Evolutionary conservation across 2,329 filamentous ascomycete genomes (phyloP).

Genomic region (Dryadomyces quercivorus): DNA sequence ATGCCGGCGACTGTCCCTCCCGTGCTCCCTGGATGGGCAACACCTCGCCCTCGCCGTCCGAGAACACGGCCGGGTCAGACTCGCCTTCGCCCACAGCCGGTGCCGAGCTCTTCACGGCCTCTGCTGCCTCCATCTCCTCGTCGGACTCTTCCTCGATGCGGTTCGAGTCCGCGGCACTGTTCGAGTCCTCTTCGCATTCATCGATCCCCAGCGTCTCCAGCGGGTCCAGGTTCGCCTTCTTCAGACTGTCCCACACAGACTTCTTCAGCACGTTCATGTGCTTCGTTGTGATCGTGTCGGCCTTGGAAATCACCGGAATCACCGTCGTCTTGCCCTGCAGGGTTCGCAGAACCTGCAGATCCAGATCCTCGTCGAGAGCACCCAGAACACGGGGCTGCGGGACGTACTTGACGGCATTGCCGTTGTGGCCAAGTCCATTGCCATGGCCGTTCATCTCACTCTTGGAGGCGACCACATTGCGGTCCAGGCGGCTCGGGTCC

Average conservation of each 20-base stretch:
- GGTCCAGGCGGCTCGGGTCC: slow-evolving; percentile 75
- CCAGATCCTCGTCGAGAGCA: slow-evolving; percentile 74
- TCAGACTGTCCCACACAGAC: slow-evolving; percentile 78
- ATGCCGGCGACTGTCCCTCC: background rate
- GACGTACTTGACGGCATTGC: slow-evolving; percentile 35
- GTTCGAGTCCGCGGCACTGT: slow-evolving; percentile 33
- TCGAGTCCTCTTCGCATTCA: slow-evolving; percentile 40
- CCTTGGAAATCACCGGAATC: slow-evolving; percentile 90
- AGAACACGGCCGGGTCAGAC: slow-evolving; percentile 17
- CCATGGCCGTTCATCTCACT: slow-evolving; percentile 25
- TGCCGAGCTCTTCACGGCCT: slow-evolving; percentile 6
- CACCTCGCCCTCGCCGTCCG: slow-evolving; percentile 15
- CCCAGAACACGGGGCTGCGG: slow-evolving; percentile 39
- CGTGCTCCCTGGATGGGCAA: slow-evolving; percentile 19
- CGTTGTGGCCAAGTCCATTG: slow-evolving; percentile 28
- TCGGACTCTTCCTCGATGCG: slow-evolving; percentile 47
- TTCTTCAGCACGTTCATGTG: slow-evolving; percentile 92
- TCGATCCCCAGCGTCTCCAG: slow-evolving; percentile 77
- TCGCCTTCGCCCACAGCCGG: slow-evolving; percentile 6
- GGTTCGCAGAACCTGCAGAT: slow-evolving; percentile 78
- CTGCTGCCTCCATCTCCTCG: slow-evolving; percentile 14
- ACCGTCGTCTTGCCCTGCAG: slow-evolving; percentile 91
- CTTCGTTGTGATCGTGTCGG: slow-evolving; percentile 87
- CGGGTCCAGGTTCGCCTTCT: slow-evolving; percentile 75
- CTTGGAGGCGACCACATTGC: slow-evolving; percentile 61